Conservation (phyloP, 176 grass and related monocot genomes). For the Oryza rufipogon region DNA sequence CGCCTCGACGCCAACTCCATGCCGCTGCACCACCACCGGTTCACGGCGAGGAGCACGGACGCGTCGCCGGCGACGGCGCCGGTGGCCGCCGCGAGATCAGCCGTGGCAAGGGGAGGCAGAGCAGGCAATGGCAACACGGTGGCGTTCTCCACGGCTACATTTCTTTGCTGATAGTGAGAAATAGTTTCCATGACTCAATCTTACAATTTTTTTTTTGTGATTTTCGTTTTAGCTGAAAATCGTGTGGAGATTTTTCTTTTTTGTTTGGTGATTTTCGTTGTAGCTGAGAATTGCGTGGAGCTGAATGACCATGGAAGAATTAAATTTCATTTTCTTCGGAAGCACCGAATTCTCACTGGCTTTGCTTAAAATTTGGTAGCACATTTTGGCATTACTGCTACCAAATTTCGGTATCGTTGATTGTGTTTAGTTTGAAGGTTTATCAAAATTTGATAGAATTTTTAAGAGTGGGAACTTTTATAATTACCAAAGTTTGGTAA, state of each 20-base stretch:
- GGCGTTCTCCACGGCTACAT: not conserved
- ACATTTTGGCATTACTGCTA: too few species aligned
- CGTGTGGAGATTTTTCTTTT: not conserved
- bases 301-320: not conserved
- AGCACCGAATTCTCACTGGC: too few species aligned
- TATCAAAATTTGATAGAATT: too few species aligned
- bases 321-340: not conserved
- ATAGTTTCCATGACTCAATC: not conserved
- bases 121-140: not conserved
- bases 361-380: too few species aligned
- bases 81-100: not conserved
- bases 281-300: not conserved
- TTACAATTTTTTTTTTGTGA: not conserved
- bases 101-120: not conserved
- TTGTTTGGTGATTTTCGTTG: not conserved
- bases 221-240: not conserved
- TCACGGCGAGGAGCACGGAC: not conserved
- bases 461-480: too few species aligned
- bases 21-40: conserved; percentile 61
- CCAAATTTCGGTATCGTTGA: too few species aligned
- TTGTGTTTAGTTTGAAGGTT: too few species aligned
- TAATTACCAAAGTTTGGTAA: too few species aligned
- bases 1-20: conserved; percentile 63
- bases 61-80: not conserved
- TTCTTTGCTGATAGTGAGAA: not conserved